Percentiles rank a stretch among this genome's conserved stretches.
Conservation (phyloP, 2,329 filamentous ascomycete species). For the Colletotrichum australisinense region DNA sequence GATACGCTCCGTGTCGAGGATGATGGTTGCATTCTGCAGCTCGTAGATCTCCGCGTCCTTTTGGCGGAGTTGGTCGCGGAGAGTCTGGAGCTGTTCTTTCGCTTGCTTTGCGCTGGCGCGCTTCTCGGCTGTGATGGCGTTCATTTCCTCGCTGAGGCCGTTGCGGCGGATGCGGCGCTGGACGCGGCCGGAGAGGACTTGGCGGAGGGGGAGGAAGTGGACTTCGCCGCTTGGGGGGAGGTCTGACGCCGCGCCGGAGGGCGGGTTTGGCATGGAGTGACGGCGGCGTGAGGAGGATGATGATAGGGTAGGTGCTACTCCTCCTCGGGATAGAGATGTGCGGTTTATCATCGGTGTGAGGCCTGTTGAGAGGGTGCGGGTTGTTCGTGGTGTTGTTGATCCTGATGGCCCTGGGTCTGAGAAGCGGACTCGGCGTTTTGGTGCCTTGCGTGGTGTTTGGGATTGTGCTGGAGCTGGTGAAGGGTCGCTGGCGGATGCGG, state of each 20-base stretch:
- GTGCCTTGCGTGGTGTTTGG: slow-evolving; percentile 30
- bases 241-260: slow-evolving; percentile 30
- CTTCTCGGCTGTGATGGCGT: slow-evolving; percentile 61
- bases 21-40: slow-evolving; percentile 61
- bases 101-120: slow-evolving; percentile 51
- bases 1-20: slow-evolving; percentile 59
- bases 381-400: slow-evolving; percentile 37
- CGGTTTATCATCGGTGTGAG: slow-evolving; percentile 69
- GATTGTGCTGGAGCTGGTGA: background rate
- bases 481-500: background rate
- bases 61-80: slow-evolving; percentile 60
- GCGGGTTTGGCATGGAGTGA: slow-evolving; percentile 48
- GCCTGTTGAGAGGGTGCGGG: slow-evolving; percentile 51
- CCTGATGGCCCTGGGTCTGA: slow-evolving; percentile 64
- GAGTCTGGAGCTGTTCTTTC: slow-evolving; percentile 59
- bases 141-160: slow-evolving; percentile 69
- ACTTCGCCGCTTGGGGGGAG: slow-evolving; percentile 49
- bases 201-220: slow-evolving; percentile 62
- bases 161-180: slow-evolving; percentile 68
- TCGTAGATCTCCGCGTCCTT: slow-evolving; percentile 66
- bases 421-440: slow-evolving; percentile 66
- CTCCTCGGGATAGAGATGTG: slow-evolving; percentile 52
- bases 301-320: background rate
- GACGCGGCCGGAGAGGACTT: slow-evolving; percentile 67
- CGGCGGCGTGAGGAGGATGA: slow-evolving; percentile 56